A percentile compares a stretch with the other conserved stretches of the same genome.
Conservation (phyloP, 192 early-diverging fungal genomes). For the Jimgerdemannia flammicorona region DNA sequence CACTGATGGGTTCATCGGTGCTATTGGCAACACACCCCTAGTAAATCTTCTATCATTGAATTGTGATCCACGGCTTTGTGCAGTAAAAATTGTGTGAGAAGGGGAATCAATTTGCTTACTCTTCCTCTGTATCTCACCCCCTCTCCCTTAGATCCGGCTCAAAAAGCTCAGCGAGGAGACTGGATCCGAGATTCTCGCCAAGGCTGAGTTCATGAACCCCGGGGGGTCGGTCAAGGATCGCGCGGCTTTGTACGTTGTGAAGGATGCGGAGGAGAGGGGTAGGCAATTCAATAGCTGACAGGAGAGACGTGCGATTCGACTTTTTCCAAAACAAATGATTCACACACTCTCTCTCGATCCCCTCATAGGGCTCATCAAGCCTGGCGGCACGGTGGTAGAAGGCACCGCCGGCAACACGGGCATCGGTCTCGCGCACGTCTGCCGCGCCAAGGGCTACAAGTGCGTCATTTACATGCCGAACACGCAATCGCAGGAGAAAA, state of each 20-base stretch:
- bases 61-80: background rate
- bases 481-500: constrained; percentile 94
- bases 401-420: constrained; percentile 93
- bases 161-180: constrained; percentile 67
- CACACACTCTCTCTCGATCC: background rate
- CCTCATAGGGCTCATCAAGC: constrained; percentile 62
- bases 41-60: constrained; percentile 43
- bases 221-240: constrained; percentile 97
- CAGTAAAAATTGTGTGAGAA: too few relatives aligned
- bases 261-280: constrained; percentile 81
- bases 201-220: constrained; percentile 98
- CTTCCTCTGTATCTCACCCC: too few relatives aligned
- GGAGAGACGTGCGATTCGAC: too few relatives aligned
- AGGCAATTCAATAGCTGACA: background rate
- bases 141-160: constrained; percentile 60
- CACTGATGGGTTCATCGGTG: constrained; percentile 72
- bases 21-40: constrained; percentile 90
- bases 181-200: constrained; percentile 85
- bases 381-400: constrained; percentile 88
- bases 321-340: background rate
- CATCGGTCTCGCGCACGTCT: constrained; percentile 93
- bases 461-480: constrained; percentile 98
- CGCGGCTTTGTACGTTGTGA: constrained; percentile 89
- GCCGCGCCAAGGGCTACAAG: constrained; percentile 90
- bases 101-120: too few relatives aligned